Conservation (phyloP, 148 eudicot genomes). For the Amaranthus palmeri region DNA sequence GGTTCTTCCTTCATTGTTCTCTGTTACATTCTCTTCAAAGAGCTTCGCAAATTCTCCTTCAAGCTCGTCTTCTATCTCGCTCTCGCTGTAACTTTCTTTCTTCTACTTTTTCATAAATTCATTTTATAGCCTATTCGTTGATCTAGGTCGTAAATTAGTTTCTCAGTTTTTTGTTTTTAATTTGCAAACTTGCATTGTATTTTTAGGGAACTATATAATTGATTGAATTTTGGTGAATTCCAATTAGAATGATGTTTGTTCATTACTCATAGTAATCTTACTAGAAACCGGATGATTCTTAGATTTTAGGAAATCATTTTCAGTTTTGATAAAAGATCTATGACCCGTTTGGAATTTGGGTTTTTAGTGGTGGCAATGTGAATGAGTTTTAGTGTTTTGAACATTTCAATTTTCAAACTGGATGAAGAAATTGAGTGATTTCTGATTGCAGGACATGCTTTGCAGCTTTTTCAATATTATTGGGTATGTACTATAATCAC, state of each 20-base stretch:
- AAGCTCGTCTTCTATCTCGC: slow-evolving; percentile 98
- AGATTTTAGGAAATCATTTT: no score
- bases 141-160: neutral
- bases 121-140: neutral
- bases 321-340: no score
- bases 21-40: slow-evolving; percentile 84
- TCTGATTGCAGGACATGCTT: slow-evolving; percentile 77
- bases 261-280: no score
- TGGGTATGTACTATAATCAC: slow-evolving; percentile 46
- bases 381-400: no score
- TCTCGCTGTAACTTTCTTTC: slow-evolving; percentile 49
- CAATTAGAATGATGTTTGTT: no score
- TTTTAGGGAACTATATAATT: no score
- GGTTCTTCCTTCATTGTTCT: slow-evolving; percentile 83
- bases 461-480: slow-evolving; percentile 97
- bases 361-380: no score
- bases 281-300: no score
- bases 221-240: no score
- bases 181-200: no score
- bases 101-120: neutral
- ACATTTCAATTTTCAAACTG: neutral
- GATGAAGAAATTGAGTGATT: slow-evolving; percentile 4
- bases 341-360: no score
- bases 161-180: no score
- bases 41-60: slow-evolving; percentile 97